Conservation (phyloP, 2,329 filamentous ascomycete genomes). For the Aureobasidium sp. region DNA sequence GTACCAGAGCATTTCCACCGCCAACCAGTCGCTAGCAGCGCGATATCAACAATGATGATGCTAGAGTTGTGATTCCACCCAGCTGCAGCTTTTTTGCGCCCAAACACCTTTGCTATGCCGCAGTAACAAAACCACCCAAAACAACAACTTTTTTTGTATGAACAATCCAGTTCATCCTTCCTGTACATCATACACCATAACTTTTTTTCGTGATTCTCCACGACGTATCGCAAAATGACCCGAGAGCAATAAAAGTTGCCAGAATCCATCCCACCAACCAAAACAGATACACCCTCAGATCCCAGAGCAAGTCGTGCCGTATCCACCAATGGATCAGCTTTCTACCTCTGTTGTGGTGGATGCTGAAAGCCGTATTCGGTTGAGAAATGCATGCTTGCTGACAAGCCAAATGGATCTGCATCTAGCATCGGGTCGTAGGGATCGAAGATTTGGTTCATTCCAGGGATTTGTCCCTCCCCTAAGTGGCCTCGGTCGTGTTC, state of each 20-base stretch:
- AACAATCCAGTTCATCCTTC: neutral
- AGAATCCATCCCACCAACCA: neutral
- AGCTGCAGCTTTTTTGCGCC: neutral
- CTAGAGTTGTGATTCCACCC: neutral
- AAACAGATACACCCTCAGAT: neutral
- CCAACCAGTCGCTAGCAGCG: neutral
- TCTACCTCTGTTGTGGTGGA: constrained; percentile 15
- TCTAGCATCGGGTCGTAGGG: constrained; percentile 82
- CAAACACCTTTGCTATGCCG: constrained; percentile 10
- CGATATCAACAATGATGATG: neutral
- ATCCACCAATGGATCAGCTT: neutral
- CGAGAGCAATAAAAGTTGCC: neutral
- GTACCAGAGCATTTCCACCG: neutral
- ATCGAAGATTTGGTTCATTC: constrained; percentile 49
- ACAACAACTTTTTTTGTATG: constrained; percentile 8
- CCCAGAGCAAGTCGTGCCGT: neutral
- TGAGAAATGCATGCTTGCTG: constrained; percentile 91
- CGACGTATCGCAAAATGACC: neutral
- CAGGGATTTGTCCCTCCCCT: constrained; percentile 11
- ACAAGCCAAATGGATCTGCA: constrained; percentile 86
- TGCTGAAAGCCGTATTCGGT: constrained; percentile 65
- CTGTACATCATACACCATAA: neutral
- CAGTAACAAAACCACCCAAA: neutral
- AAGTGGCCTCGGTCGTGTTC: constrained; percentile 19
- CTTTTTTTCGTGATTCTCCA: neutral